Conservation (phyloP, 208 protist genomes). For the Acanthamoeba castellanii region DNA sequence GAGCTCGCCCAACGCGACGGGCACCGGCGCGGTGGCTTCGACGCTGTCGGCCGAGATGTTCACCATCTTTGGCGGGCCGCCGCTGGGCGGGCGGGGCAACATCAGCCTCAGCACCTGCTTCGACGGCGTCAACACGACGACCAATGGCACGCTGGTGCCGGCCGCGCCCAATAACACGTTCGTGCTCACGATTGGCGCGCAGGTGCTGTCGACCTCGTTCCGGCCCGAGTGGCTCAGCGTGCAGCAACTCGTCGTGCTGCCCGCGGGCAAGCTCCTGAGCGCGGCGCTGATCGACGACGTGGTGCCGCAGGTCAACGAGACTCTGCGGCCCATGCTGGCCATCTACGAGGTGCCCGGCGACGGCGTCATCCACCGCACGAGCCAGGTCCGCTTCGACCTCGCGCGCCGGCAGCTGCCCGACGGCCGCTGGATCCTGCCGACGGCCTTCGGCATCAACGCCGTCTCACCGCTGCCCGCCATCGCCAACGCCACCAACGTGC, state of each 20-base stretch:
- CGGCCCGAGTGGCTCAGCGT: neutral
- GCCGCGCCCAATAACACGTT: constrained; percentile 57
- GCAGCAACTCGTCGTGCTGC: neutral
- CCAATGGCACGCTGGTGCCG: constrained; percentile 33
- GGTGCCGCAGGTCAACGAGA: constrained; percentile 8
- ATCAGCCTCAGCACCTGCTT: constrained; percentile 46
- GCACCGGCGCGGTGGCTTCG: neutral
- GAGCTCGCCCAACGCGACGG: neutral
- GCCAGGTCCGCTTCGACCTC: constrained; percentile 65
- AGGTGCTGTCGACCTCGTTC: neutral
- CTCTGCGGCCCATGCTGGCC: constrained; percentile 23
- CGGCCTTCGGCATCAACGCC: neutral
- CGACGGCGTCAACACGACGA: neutral
- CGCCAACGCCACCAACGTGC: constrained; percentile 17
- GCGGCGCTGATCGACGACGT: constrained; percentile 20
- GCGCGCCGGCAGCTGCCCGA: neutral
- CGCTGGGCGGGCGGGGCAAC: constrained; percentile 50
- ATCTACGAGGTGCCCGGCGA: constrained; percentile 8
- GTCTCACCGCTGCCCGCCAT: neutral
- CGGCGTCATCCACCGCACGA: neutral
- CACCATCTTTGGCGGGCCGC: constrained; percentile 43
- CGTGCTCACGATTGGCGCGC: constrained; percentile 27
- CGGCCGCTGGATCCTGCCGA: constrained; percentile 27
- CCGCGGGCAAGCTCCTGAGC: constrained; percentile 53
- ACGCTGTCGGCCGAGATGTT: neutral